Base-by-base conservation (phyloP, 257 asterid species). In the Rauvolfia tetraphylla region DNA sequence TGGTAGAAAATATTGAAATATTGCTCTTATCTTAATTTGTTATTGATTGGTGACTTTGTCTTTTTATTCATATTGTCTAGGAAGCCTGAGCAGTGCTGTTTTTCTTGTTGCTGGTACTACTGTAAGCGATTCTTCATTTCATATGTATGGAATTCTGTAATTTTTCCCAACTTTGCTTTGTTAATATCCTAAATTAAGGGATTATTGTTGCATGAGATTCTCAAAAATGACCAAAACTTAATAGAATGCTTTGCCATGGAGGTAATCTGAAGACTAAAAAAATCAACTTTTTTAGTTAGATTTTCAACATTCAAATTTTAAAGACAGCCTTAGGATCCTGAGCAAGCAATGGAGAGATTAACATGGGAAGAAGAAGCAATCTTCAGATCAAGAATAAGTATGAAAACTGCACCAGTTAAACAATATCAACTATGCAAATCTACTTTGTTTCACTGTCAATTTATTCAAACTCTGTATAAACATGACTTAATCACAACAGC, bases 101-200 rank as follows among this genome's bases (percentile, higher is more conserved):
- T 85, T 92, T 83, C 95, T 94, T 63, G 97, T 94, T 74, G 98
- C 98, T 76, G 98, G 98, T 63, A 94, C 97, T 81, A 92, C 97
- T 46, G 98, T 94, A 87, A 53, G 96, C 87, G 74, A 78, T 74
- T 75, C 68, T 68, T 72, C 82, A 79, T 75, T 72, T 84, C 69
- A 18, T 59, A 38, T 44, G 48, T 65, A 54, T 34, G 17, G 33
- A 22, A 51, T n/a, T 57, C 10, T 79, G 48, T 56, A 18, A 23
- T 15, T 63, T 62, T 33, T 8, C 11, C 38, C 33, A 23, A 13
- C 25, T 70, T 70, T 70, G 38, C 61, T 27, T 14, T 46, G 25
- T 17, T 27, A 44, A 29, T 15, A 49, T 17, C 46, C 14, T 31
- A 20, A 5, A 7, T 41, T 25, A 23, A 23, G 42, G 62, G 17